Evolutionary conservation across 257 asterid genomes (phyloP).

Genomic region (Linderniella brevidens): DNA sequence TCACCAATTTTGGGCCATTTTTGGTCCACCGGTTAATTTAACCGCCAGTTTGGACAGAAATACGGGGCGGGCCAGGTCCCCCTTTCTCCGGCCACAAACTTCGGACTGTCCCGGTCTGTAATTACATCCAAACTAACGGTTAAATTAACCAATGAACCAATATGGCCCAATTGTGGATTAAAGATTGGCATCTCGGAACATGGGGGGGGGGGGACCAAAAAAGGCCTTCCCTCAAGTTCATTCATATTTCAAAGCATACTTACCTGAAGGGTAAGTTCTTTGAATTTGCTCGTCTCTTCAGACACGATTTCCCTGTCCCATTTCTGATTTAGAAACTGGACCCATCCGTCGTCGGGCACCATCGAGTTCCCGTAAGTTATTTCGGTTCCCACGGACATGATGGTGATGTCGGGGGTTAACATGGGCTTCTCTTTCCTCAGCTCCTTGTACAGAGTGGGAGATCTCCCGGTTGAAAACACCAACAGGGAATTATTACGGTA

Average conservation of each 20-base stretch:
- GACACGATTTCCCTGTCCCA: slow-evolving; percentile 73
- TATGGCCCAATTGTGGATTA: too few relatives aligned
- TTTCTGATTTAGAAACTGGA: slow-evolving; percentile 58
- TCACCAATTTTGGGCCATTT: too few relatives aligned
- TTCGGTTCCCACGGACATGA: slow-evolving; percentile 96
- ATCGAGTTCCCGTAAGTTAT: slow-evolving; percentile 88
- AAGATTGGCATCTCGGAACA: too few relatives aligned
- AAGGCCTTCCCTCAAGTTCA: too few relatives aligned
- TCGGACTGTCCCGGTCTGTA: too few relatives aligned
- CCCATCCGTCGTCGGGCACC: slow-evolving; percentile 96
- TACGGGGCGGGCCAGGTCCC: too few relatives aligned
- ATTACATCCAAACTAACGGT: too few relatives aligned
- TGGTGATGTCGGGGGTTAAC: slow-evolving; percentile 92
- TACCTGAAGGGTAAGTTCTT: slow-evolving; percentile 85
- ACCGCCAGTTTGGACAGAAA: too few relatives aligned
- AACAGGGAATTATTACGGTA: slow-evolving; percentile 78
- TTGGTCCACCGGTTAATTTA: too few relatives aligned
- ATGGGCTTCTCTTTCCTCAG: slow-evolving; percentile 93
- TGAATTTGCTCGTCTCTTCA: slow-evolving; percentile 63
- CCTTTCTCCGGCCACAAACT: too few relatives aligned
- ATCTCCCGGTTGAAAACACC: slow-evolving; percentile 96
- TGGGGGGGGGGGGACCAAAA: too few relatives aligned
- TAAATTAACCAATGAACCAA: too few relatives aligned
- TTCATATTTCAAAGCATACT: background rate
- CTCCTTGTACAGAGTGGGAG: slow-evolving; percentile 80